Conservation (phyloP, 345 rosid species). For the Pelargonium nanum region DNA sequence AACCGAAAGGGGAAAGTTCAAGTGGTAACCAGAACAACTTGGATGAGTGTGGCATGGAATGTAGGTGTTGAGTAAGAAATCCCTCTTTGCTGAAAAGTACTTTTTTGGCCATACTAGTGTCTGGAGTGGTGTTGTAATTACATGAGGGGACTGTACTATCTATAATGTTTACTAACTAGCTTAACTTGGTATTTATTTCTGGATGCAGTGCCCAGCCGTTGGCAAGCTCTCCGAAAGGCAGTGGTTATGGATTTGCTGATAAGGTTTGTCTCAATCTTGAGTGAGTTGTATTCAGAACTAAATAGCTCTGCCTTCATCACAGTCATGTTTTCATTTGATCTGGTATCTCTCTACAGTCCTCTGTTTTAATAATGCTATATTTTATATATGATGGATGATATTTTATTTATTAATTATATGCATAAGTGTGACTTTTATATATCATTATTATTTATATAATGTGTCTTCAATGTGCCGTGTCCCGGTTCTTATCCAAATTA, state of each 20-base stretch:
- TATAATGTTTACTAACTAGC: neutral
- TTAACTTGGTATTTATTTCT: neutral
- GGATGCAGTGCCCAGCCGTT: slow-evolving; percentile 48
- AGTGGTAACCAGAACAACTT: neutral
- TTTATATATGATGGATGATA: neutral
- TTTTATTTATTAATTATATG: neutral
- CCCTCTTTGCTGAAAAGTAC: neutral
- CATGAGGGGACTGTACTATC: neutral
- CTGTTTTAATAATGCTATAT: neutral
- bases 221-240: slow-evolving; percentile 53
- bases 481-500: no score
- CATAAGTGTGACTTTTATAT: neutral
- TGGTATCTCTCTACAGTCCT: neutral
- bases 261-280: slow-evolving; percentile 48
- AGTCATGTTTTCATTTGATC: neutral
- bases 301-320: neutral
- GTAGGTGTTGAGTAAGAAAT: neutral
- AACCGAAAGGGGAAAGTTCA: neutral
- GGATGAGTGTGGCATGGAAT: neutral
- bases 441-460: no score
- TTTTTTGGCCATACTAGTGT: neutral
- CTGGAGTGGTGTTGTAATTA: neutral
- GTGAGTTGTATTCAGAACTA: neutral
- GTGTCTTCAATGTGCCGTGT: no score
- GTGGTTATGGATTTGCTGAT: slow-evolving; percentile 95